Base-by-base conservation (phyloP, 1,284 basidiomycete species). In the Baeospora myosura region DNA sequence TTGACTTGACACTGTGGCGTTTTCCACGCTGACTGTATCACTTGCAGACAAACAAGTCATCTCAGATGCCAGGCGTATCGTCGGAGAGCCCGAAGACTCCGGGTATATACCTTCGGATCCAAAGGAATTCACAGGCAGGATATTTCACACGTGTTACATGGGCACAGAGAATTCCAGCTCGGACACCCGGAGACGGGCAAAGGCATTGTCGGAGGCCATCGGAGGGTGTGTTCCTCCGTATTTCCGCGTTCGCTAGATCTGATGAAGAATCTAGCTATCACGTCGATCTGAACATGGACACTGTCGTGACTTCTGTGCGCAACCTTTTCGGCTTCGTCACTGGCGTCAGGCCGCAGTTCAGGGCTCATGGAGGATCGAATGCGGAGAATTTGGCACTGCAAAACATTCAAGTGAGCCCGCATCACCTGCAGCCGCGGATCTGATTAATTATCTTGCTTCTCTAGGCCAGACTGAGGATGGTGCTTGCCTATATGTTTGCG, bases 141-240 rank as follows among this genome's bases (percentile, higher is more conserved):
- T 98, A 45, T 97, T 99, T 71, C 92, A 98, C 59, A 97, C 95
- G 0, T 97, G 92, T 64, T 98, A 97, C 64, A 98, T 98, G 96
- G 95, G 95, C 8, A 98, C 95, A 0, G 88, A 94, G 60, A 95
- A 98, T 61, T 97, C 92, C 7, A 89, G 84, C 49, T 62, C 63
- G 1, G 95, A 97, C 52, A 98, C 96, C 5, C 71, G 93, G 10
- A 65, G 73, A 48, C 74, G 95, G 25, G 96, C 95, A 2, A 93
- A 88, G 58, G 78, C 86, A 37, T 76, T 99, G 4, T 81, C 88
- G 2, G 69, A 81, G 39, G 87, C 89, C 1, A 95, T 99, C 45
- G 94, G 95, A 55, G 84, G 86, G 88, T 88, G 52, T 43, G 66
- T 51, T 2, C 18, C 17, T 32, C 17, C 18, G 17, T 35, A 42